Percentiles rank a stretch among this genome's conserved stretches.
phyloP scores from a whole-genome alignment of 169 alveolate genomes.

The Eimeria maxima region DNA sequence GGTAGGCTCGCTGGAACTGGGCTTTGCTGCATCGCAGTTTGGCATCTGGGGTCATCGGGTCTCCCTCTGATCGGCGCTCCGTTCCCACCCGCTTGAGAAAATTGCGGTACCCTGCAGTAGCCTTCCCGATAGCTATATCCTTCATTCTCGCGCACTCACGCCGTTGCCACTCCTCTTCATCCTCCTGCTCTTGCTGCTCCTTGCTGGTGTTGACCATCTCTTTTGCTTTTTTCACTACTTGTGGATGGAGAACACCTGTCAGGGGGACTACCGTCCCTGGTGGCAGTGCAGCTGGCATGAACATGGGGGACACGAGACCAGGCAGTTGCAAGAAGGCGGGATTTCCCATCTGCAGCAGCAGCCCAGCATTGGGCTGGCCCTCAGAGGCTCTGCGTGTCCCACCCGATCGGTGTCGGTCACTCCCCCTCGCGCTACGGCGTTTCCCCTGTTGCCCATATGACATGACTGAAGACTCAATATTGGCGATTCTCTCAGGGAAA shows the following conservation, averaged over 20 bases:
- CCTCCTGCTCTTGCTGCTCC: slow-evolving; percentile 79
- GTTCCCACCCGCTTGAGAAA: slow-evolving; percentile 85
- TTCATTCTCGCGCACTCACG: slow-evolving; percentile 87
- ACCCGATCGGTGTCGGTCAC: slow-evolving; percentile 59
- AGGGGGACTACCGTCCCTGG: slow-evolving; percentile 66
- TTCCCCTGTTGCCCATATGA: slow-evolving; percentile 68
- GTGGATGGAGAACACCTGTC: slow-evolving; percentile 71
- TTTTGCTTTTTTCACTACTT: slow-evolving; percentile 51
- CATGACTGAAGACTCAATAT: slow-evolving; percentile 41
- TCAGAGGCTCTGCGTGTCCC: slow-evolving; percentile 51
- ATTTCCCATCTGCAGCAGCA: slow-evolving; percentile 73
- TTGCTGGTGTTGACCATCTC: slow-evolving; percentile 67
- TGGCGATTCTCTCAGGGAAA: slow-evolving; percentile 15
- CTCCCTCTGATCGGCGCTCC: slow-evolving; percentile 85
- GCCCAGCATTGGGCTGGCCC: slow-evolving; percentile 63
- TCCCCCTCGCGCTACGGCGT: slow-evolving; percentile 71
- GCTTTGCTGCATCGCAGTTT: slow-evolving; percentile 85
- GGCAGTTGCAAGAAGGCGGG: slow-evolving; percentile 80
- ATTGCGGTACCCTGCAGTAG: slow-evolving; percentile 87
- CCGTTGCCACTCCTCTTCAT: slow-evolving; percentile 81
- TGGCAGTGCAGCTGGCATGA: slow-evolving; percentile 69
- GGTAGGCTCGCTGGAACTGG: slow-evolving; percentile 85
- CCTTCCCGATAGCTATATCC: slow-evolving; percentile 88
- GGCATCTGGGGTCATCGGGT: slow-evolving; percentile 88
- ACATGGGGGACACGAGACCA: slow-evolving; percentile 82